phyloP scores from a whole-genome alignment of 2,329 filamentous ascomycete genomes.

The Plectosphaerella sp. region DNA sequence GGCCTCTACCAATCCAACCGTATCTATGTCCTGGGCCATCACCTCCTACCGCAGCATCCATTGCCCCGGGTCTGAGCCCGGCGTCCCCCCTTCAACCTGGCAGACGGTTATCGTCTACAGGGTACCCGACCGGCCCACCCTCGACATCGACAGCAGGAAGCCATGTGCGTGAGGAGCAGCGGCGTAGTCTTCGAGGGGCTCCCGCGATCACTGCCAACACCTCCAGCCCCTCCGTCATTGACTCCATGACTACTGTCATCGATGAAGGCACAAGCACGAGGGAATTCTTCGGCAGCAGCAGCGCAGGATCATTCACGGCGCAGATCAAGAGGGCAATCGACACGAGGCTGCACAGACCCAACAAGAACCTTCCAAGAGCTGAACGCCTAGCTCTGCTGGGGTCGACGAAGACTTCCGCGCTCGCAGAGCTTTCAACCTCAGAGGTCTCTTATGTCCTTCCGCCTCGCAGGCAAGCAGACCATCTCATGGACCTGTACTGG shows the following conservation, averaged over 20 bases:
- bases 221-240: conserved; percentile 27
- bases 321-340: conserved; percentile 41
- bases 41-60: too few relatives aligned
- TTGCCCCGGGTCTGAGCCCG: neutral
- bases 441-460: conserved; percentile 34
- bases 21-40: too few relatives aligned
- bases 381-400: neutral
- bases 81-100: neutral
- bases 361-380: neutral
- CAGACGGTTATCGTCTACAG: too few relatives aligned
- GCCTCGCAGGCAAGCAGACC: conserved; percentile 37
- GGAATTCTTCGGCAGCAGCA: conserved; percentile 42
- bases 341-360: conserved; percentile 14
- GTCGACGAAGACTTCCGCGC: neutral
- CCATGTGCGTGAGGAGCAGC: neutral
- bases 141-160: neutral
- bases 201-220: neutral
- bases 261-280: conserved; percentile 33
- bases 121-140: neutral
- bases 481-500: conserved; percentile 41
- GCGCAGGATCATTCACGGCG: conserved; percentile 39
- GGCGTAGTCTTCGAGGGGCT: neutral
- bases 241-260: conserved; percentile 40
- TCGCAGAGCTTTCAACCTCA: neutral
- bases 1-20: too few relatives aligned